Conservation (phyloP, 208 protist genomes). For the Porcisia hertigi region DNA sequence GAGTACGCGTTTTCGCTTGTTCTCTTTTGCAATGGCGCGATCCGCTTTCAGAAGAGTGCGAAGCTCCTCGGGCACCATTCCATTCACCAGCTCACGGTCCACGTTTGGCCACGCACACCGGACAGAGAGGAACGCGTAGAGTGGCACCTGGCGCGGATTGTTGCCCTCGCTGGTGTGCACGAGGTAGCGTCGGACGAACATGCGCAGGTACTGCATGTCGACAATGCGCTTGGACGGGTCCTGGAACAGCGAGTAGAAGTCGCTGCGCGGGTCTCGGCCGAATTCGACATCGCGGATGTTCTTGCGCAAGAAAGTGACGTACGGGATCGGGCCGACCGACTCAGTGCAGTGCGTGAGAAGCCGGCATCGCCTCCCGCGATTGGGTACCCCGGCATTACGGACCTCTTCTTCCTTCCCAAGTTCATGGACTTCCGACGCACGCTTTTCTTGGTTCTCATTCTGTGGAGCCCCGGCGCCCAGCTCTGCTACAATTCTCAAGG, state of each 20-base stretch:
- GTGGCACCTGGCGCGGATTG: slow-evolving; percentile 64
- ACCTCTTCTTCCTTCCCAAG: background rate
- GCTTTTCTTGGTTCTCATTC: background rate
- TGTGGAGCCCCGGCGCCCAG: background rate
- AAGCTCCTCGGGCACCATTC: slow-evolving; percentile 63
- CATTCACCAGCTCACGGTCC: slow-evolving; percentile 53
- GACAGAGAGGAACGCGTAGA: slow-evolving; percentile 60
- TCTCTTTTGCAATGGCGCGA: slow-evolving; percentile 37
- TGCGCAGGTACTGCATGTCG: slow-evolving; percentile 84
- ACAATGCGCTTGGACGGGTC: slow-evolving; percentile 42
- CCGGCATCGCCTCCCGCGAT: background rate
- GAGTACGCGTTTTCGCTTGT: slow-evolving; percentile 29
- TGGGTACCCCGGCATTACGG: background rate
- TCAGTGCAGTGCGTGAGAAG: background rate
- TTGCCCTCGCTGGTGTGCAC: slow-evolving; percentile 77
- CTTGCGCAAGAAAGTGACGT: slow-evolving; percentile 65
- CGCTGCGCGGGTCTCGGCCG: slow-evolving; percentile 45
- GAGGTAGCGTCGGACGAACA: slow-evolving; percentile 81
- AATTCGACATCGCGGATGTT: slow-evolving; percentile 72
- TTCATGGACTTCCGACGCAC: background rate
- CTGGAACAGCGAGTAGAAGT: slow-evolving; percentile 67
- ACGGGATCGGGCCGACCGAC: slow-evolving; percentile 60
- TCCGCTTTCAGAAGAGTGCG: slow-evolving; percentile 54
- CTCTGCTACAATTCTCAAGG: background rate
- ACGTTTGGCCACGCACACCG: slow-evolving; percentile 53